Base-by-base conservation (phyloP, 495 filamentous ascomycete genomes). In the Annulohypoxylon maeteangense region DNA sequence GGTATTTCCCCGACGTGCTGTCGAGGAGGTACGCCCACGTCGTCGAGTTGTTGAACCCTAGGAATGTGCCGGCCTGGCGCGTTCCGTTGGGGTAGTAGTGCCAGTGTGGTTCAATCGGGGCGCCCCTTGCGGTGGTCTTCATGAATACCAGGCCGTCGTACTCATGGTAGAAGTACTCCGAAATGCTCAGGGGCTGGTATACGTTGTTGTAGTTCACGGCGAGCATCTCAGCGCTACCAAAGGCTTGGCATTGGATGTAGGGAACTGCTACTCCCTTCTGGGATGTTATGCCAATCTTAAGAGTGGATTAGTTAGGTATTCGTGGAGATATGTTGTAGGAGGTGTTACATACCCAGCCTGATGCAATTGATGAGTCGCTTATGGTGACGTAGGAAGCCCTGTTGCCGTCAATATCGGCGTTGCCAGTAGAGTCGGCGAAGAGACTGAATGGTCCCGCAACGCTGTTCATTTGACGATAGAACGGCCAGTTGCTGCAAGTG, bases 61-160 rank as follows among this genome's bases (percentile, higher is more conserved):
- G 25, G 36, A 67, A 74, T 1, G 70, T 74, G 10, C 70, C 65
- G 1, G 40, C 56, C 20, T 70, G 70, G 18, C 70, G 65, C 11
- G 70, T 73, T 4, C 70, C 70, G 61, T 73, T 73, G 4, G 65
- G 42, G 44, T 61, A 73, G 55, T 69, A 73, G 27, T 73, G 70
- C 70, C 66, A 74, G 32, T 74, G 61, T n/a, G 66, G 70, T 51
- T 74, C 44, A 38, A 74, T 74, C 1, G 62, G 66, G 7, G 70
- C 70, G 40, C 70, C 70, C 27, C 4, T 51, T 3, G 70, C 14
- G 25, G 65, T 56, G 22, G 23, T 66, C 66, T 66, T 62, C 14
- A 62, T 51, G 56, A 74, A 70, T 3, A 66, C 12, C 1, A 74
- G 62, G 25, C 70, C 70, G 42, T 66, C 66, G 27, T 74, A 70